A percentile compares a stretch with the other conserved stretches of the same genome.
phyloP scores from a whole-genome alignment of 2,329 filamentous ascomycete genomes.

The Diaporthe aspalathi region DNA sequence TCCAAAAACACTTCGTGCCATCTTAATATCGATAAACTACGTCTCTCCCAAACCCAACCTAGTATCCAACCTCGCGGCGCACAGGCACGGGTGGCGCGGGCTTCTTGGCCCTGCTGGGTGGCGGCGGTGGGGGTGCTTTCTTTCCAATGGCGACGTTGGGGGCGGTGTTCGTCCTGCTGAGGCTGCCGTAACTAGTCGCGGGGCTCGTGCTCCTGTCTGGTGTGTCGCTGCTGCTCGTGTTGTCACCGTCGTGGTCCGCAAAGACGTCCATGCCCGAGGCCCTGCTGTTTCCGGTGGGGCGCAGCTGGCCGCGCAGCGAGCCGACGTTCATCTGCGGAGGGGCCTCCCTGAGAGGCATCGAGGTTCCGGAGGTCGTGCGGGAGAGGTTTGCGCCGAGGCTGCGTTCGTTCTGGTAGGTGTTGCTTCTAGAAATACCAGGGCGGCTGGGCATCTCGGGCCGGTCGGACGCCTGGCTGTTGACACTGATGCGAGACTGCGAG shows the following conservation, averaged over 20 bases:
- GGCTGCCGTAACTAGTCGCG: slow-evolving; percentile 66
- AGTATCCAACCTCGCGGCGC: slow-evolving; percentile 48
- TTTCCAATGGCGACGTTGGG: slow-evolving; percentile 38
- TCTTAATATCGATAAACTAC: not conserved
- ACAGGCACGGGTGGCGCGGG: slow-evolving; percentile 64
- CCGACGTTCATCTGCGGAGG: slow-evolving; percentile 46
- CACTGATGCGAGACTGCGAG: slow-evolving; percentile 49
- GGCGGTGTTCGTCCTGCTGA: slow-evolving; percentile 60
- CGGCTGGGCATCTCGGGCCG: slow-evolving; percentile 44
- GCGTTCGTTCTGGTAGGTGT: slow-evolving; percentile 52
- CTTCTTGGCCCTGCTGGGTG: slow-evolving; percentile 64
- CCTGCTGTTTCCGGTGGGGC: slow-evolving; percentile 55
- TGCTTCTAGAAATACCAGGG: slow-evolving; percentile 52
- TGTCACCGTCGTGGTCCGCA: slow-evolving; percentile 60
- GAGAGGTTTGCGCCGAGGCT: slow-evolving; percentile 33
- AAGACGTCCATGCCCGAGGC: slow-evolving; percentile 59
- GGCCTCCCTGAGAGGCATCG: slow-evolving; percentile 38
- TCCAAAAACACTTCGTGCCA: not conserved
- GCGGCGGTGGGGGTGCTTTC: slow-evolving; percentile 59
- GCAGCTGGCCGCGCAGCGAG: slow-evolving; percentile 55
- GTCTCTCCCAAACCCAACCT: not conserved
- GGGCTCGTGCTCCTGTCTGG: slow-evolving; percentile 66
- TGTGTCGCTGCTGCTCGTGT: slow-evolving; percentile 62
- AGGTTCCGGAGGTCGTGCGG: slow-evolving; percentile 40
- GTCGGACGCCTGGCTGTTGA: slow-evolving; percentile 42